Evolutionary conservation across 441 rosid genomes (phyloP).

Genomic region (Erysimum cheiri): DNA sequence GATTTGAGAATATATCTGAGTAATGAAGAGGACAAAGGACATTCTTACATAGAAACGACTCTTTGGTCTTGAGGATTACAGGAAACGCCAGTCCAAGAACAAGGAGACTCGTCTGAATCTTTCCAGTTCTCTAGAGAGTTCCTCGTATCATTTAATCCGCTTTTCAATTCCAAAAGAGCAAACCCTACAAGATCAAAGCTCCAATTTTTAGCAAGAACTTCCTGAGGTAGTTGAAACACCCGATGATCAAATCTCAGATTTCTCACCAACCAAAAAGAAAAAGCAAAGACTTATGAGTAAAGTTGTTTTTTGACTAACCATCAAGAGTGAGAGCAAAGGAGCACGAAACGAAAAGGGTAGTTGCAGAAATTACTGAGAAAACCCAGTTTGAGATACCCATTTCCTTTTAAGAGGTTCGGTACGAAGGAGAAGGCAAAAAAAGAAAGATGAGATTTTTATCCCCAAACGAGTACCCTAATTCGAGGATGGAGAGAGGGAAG

Average conservation of each 20-base stretch:
- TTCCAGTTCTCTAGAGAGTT: constrained; percentile 75
- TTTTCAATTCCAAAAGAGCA: constrained; percentile 77
- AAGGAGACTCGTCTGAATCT: constrained; percentile 75
- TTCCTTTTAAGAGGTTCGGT: constrained; percentile 11
- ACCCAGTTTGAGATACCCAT: constrained; percentile 34
- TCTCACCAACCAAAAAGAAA: constrained; percentile 15
- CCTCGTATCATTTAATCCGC: constrained; percentile 72
- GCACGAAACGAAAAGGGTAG: constrained; percentile 38
- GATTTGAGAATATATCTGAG: constrained; percentile 11
- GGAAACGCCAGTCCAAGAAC: constrained; percentile 93
- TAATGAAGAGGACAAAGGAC: not conserved
- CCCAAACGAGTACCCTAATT: constrained; percentile 27
- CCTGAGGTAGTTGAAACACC: not conserved
- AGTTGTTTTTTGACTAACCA: constrained; percentile 36
- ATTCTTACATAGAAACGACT: constrained; percentile 69
- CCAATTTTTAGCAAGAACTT: constrained; percentile 13
- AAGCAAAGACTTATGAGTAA: not conserved
- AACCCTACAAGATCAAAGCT: constrained; percentile 52
- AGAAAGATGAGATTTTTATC: constrained; percentile 21
- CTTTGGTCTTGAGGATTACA: constrained; percentile 71
- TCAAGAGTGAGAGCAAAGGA: constrained; percentile 42
- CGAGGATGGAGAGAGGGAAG: constrained; percentile 32
- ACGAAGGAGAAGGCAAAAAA: not conserved
- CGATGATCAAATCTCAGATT: constrained; percentile 40
- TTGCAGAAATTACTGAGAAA: constrained; percentile 21